Conservation (phyloP, 768 basidiomycete genomes). For the Hygrophorus pudorinus region DNA sequence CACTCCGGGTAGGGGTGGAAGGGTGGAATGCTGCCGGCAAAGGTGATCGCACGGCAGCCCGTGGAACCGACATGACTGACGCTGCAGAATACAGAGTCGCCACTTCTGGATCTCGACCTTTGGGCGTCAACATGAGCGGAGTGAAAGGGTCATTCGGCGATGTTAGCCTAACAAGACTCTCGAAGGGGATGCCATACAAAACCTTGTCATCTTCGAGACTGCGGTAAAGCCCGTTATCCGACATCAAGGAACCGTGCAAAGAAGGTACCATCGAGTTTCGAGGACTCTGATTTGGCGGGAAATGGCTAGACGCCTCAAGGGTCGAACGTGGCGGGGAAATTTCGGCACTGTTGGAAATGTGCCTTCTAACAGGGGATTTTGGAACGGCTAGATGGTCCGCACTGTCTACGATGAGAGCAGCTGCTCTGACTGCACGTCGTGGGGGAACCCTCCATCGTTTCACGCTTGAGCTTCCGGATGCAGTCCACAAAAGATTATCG, state of each 20-base stretch:
- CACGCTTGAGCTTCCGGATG: constrained; percentile 72
- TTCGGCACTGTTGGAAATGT: neutral
- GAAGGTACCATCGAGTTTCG: constrained; percentile 24
- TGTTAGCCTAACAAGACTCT: constrained; percentile 57
- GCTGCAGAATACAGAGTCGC: constrained; percentile 84
- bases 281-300: constrained; percentile 15
- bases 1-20: constrained; percentile 22
- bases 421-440: constrained; percentile 28
- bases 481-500: constrained; percentile 84
- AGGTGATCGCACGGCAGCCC: constrained; percentile 23
- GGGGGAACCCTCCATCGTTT: constrained; percentile 72
- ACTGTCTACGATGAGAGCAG: constrained; percentile 13
- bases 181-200: constrained; percentile 58
- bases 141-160: constrained; percentile 58
- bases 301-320: constrained; percentile 1
- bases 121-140: constrained; percentile 25
- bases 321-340: constrained; percentile 1
- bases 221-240: constrained; percentile 18
- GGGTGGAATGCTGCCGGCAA: constrained; percentile 21
- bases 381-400: constrained; percentile 14
- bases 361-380: constrained; percentile 13
- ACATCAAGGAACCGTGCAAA: constrained; percentile 21
- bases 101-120: constrained; percentile 62
- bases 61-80: constrained; percentile 63
- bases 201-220: constrained; percentile 24